Evolutionary conservation across 1,284 basidiomycete genomes (phyloP), one percentile per base, ranked within the genome.

Genomic region (Cutaneotrichosporon cavernicola): DNA sequence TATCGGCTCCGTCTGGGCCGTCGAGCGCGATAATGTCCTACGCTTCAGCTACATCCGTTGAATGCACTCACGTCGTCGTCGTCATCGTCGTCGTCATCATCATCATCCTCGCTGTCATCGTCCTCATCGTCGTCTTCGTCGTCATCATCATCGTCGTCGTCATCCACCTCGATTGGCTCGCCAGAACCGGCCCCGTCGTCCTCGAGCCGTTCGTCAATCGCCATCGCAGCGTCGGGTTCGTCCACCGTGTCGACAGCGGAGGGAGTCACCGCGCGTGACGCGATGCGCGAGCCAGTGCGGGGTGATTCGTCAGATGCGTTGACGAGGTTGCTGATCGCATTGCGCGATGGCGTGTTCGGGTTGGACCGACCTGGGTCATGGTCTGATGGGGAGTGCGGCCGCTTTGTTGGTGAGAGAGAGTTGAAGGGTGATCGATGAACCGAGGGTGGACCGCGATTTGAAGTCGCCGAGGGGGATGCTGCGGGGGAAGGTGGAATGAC

Each of bases 131-230:
- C 71, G 13, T 68, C 69, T 10, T 69, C 57, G 22, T 72, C 69
- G 21, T 67, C 68, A 13, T 65, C 71, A 13, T 68, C 69, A 46
- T 59, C 66, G 2, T 63, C 70, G n/a, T 66, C 69, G 21, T 86
- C 65, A 80, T 83, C 32, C 88, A 90, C 51, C 87, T 90, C 82
- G 89, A 91, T 79, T 16, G 34, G 22, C 46, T 58, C 57, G 31
- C 21, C 34, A 36, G 34, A 9, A 36, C 34, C 34, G 11, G 34
- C 34, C 7, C 34, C 36, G 4, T 21, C 9, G 36, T 58, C 43
- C 30, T 21, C 46, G 31, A 56, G 22, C 36, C 61, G 60, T 18
- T 59, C 65, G 52, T 55, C 62, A 14, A 61, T 69, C 22, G 62
- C 63, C 13, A 43, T 63, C 8, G 66, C 68, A 5, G 67, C 61